These are phyloP conservation scores for Exophiala sideris DNA, from an alignment of 2,329 filamentous ascomycete species.

Conservation along the genomic window DNA sequence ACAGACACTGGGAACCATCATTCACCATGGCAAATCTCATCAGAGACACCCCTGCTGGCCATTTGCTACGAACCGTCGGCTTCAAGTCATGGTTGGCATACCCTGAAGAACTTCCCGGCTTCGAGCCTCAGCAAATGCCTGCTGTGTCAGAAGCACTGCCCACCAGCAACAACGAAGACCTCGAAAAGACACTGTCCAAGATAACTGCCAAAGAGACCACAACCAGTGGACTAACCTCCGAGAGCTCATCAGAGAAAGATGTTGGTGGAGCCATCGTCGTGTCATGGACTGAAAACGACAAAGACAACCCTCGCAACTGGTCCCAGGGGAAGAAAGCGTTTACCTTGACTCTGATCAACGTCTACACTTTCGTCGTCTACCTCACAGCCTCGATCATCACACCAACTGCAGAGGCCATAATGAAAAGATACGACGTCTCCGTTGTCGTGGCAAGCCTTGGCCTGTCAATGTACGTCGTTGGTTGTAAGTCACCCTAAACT, in stretches of 20 bases:
- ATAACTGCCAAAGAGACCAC: background rate
- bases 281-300: constrained; percentile 43
- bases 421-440: constrained; percentile 30
- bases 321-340: constrained; percentile 36
- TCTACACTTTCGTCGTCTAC: constrained; percentile 40
- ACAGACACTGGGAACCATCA: too few species aligned
- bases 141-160: constrained; percentile 4
- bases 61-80: constrained; percentile 17
- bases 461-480: constrained; percentile 35
- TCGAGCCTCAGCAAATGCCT: constrained; percentile 13
- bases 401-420: constrained; percentile 29
- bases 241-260: constrained; percentile 1
- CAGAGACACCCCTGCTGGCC: constrained; percentile 19
- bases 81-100: constrained; percentile 13
- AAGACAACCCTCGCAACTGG: constrained; percentile 45
- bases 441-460: constrained; percentile 31
- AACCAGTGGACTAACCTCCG: background rate
- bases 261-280: constrained; percentile 28
- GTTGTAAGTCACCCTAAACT: constrained; percentile 11
- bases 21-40: constrained; percentile 1
- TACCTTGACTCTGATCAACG: constrained; percentile 40
- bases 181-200: constrained; percentile 9
- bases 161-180: background rate
- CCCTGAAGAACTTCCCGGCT: constrained; percentile 15
- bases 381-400: constrained; percentile 35